Base-by-base conservation (phyloP, 2,329 filamentous ascomycete genomes). In the Escovopsis weberi region DNA sequence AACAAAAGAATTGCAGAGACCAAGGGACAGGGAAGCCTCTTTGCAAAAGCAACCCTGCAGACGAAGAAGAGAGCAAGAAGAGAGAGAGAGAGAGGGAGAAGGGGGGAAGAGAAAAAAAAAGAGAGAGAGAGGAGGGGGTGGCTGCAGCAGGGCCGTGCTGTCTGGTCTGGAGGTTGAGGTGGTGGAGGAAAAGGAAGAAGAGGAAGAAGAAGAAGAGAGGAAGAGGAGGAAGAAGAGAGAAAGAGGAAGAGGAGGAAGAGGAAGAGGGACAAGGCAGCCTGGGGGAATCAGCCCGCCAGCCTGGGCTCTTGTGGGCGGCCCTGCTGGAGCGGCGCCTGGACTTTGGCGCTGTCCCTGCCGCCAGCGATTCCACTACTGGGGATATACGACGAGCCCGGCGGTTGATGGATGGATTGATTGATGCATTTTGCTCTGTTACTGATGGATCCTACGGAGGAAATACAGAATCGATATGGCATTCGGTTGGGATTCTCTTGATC, bases 101-200 rank as follows among this genome's bases (percentile, higher is more conserved):
- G 15, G 15, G 15, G 15, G 15, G 15, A 15, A 15, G 15, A 50
- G 57, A 58, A 51, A 52, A 55, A 56, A 56, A 50, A 56, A 53
- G 49, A 40, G 49, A 47, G 46, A 44, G 42, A 46, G 54, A 50
- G 53, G 53, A 63, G 67, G 67, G 65, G 59, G 64, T 41, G 44
- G 44, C 44, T 42, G 60, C 63, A 63, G 64, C 64, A 62, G 62
- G 59, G 64, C 62, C 64, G 55, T 58, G 50, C 54, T 55, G 53
- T 55, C 55, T 46, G 53, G 23, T 23, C 23, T 23, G 23, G 23
- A 23, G 23, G 23, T 23, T 23, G 23, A 30, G 36, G 34, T 26
- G 43, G 47, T 48, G 52, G 42, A 48, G 42, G 45, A 45, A 33
- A 44, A 46, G 49, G 47, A 51, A 51, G 47, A 49, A 48, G 42